Base-by-base conservation (phyloP, 148 eudicot genomes). In the Rhododendron vialii region DNA sequence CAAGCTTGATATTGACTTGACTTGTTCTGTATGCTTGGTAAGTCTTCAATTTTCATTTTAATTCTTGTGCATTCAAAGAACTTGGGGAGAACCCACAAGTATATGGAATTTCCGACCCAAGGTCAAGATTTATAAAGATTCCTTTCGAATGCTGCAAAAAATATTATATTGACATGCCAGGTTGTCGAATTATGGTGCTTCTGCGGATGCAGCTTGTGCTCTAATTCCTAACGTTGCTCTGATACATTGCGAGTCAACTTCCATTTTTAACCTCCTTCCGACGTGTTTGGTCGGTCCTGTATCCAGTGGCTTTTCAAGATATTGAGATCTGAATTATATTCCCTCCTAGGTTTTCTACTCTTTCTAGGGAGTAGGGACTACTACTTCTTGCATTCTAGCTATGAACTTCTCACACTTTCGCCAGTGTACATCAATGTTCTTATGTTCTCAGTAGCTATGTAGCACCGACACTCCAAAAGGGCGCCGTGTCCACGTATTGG, bases 1-100 rank as follows among this genome's bases (percentile, higher is more conserved):
- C 89, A 95, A 95, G 90, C 93, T 96, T 45, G 96, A 94, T 80
- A 87, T 95, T 22, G 95, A 95, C 89, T 91, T 96, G 92, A 94
- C 94, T 17, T 96, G 99, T 88, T 92, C 99, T 53, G 95, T 96
- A 82, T 96, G 98, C 90, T 88, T 96, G 96, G 99, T 96, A 83
- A 89, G 95, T 86, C 59, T 75, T 81, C 22, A 3, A 14, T 65
- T n/a, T 53, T 79, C 24, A 63, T 18, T 81, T 73, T 75, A 5
- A 36, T 24, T n/a, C 3, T 65, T 65, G 4, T 30, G n/a, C 71
- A 65, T 55, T 55, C 69, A 65, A n/a, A 65, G n/a, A 65, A 24
- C 71, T n/a, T 22, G 30, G 28, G 1, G 71, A n/a, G 30, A 65
- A 65, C 69, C 26, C n/a, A 61, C 69, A 20, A 57, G 20, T 57